Evolutionary conservation across 371 early-diverging fungal genomes (phyloP), one percentile per base, ranked within the genome.

Genomic region (Blakeslea trispora): DNA sequence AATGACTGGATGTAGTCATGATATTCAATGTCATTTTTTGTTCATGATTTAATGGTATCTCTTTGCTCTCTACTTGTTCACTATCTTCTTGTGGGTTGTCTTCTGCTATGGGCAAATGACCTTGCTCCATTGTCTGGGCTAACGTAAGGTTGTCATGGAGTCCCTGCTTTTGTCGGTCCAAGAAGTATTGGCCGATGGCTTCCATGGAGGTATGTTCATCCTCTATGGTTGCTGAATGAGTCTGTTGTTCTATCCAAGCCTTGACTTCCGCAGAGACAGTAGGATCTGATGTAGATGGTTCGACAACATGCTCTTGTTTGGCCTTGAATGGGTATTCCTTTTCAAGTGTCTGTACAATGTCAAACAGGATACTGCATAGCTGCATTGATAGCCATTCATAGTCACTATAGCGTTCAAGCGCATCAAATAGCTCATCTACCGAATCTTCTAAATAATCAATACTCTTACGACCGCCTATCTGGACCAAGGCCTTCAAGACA

Each of bases 381-480:
- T 77, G 71, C 17, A 24, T 40, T 35, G 75, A 81, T 18, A 76
- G 18, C 63, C 64, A 57, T 10, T 61, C 59, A 35, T 77, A 48
- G 54, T 61, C 23, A 63, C 66, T 64, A 57, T 75, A 71, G 8
- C 65, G 44, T 55, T 87, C 86, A 28, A 28, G 28, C 5, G 28
- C 28, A 28, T 28, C 28, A 28, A 28, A 75, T 6, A 89, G 73
- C 51, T 85, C 83, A 42, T 84, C 74, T 1, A 89, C 71, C 1
- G 81, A 69, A 54, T 86, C 89, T 23, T 74, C 71, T 28, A 87
- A 59, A 60, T 72, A 81, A n/a, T 69, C 55, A 7, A 89, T 54
- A 22, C 75, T 63, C 9, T 55, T 61, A 1, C 52, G 50, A 1
- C 84, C 84, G 17, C 78, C 81, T 1, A 85, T 68, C 14, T 67